These are phyloP conservation scores for Hyphopichia khmerensis DNA, from an alignment of 1,139 yeast genomes.

Conservation along the genomic window DNA sequence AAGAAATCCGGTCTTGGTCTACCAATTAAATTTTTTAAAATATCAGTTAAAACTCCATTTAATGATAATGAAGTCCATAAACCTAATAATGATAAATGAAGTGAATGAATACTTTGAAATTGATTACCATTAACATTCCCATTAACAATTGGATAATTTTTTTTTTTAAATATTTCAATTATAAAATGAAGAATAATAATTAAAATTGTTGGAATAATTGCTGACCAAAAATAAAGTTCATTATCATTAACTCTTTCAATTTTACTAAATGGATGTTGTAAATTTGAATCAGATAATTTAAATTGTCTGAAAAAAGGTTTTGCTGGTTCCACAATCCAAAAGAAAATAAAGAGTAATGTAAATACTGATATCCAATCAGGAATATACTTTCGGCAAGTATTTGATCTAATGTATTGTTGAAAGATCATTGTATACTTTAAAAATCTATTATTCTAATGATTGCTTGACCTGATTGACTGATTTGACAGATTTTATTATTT, in stretches of 20 bases:
- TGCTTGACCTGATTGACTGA: too few relatives aligned
- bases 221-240: conserved; percentile 23
- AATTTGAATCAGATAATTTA: conserved; percentile 29
- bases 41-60: conserved; percentile 60
- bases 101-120: conserved; percentile 21
- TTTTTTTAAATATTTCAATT: too few relatives aligned
- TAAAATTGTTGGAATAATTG: conserved; percentile 19
- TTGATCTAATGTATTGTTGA: conserved; percentile 2
- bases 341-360: conserved; percentile 28
- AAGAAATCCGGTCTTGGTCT: conserved; percentile 80
- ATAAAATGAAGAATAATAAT: conserved; percentile 10
- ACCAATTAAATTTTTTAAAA: conserved; percentile 73
- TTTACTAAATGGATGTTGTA: conserved; percentile 48
- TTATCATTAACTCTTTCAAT: conserved; percentile 40
- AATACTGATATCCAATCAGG: conserved; percentile 38
- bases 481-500: too few relatives aligned
- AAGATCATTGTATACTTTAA: background rate
- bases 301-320: conserved; percentile 39
- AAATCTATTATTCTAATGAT: too few relatives aligned
- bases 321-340: conserved; percentile 36
- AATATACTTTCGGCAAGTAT: conserved; percentile 14
- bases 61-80: conserved; percentile 50
- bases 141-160: conserved; percentile 6
- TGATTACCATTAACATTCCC: background rate
- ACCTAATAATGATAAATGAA: conserved; percentile 46